Evolutionary conservation across 441 rosid species (phyloP).

Genomic region (Aleurites moluccanus): DNA sequence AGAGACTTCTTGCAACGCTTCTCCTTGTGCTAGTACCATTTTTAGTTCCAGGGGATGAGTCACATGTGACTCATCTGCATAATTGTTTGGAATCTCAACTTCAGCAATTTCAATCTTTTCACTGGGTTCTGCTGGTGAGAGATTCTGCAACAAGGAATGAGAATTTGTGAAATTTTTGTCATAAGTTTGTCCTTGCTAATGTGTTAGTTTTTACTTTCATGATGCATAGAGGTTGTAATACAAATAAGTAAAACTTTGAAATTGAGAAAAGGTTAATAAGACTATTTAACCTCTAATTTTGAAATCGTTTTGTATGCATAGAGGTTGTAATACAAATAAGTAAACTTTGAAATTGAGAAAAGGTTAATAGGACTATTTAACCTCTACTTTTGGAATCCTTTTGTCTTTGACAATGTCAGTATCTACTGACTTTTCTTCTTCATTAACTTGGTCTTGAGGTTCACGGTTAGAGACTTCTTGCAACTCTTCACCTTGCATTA

Average conservation of each 20-base stretch:
- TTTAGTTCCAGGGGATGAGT: conserved; percentile 16
- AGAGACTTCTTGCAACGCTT: conserved; percentile 16
- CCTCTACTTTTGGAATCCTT: neutral
- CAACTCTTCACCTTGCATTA: conserved; percentile 15
- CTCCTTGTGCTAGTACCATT: conserved; percentile 16
- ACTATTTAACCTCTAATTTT: neutral
- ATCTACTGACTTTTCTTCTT: conserved; percentile 13
- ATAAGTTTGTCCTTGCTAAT: neutral
- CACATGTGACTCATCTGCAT: conserved; percentile 21
- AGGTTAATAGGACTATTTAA: neutral
- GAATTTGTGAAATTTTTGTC: neutral
- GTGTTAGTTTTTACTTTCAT: neutral
- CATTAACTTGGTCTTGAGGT: conserved; percentile 30
- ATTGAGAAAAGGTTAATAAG: neutral
- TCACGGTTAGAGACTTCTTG: conserved; percentile 20
- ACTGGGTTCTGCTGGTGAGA: conserved; percentile 20
- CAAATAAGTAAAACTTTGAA: neutral
- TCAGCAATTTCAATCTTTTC: conserved; percentile 21
- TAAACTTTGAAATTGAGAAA: no score
- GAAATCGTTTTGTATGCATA: neutral
- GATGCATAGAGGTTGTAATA: neutral
- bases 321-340: no score
- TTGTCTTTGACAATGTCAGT: neutral
- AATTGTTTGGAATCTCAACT: conserved; percentile 25
- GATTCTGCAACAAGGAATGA: conserved; percentile 25